These are phyloP conservation scores for Suhomyces sp. DNA, from an alignment of 805 yeast species.

Conservation along the genomic window DNA sequence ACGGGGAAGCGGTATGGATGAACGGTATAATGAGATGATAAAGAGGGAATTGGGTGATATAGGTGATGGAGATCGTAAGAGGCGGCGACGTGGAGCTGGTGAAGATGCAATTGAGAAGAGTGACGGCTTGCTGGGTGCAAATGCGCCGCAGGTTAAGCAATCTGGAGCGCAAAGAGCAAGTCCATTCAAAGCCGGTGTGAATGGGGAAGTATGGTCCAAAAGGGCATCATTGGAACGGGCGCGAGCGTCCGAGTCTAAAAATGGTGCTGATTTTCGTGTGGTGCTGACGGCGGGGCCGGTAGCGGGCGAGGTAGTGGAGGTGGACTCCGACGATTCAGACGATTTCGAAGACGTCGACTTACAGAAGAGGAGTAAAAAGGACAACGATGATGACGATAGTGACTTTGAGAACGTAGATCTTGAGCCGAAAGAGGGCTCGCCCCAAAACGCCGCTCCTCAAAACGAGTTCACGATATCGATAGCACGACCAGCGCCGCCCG, in stretches of 20 bases:
- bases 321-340: constrained; percentile 25
- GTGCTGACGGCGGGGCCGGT: neutral
- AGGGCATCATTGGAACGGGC: neutral
- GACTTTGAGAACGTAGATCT: constrained; percentile 25
- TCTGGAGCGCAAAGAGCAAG: neutral
- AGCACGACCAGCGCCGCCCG: constrained; percentile 11
- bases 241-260: neutral
- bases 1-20: neutral
- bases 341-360: constrained; percentile 32
- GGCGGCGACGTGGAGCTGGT: neutral
- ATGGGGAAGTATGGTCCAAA: neutral
- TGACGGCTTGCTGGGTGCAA: neutral
- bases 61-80: neutral
- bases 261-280: constrained; percentile 1
- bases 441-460: neutral
- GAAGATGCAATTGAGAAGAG: neutral
- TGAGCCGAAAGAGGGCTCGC: constrained; percentile 1
- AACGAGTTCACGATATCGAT: constrained; percentile 8
- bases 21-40: neutral
- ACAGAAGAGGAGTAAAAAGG: constrained; percentile 1
- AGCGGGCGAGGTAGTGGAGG: neutral
- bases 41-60: neutral
- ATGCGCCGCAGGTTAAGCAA: neutral
- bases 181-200: neutral
- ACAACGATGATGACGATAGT: constrained; percentile 18